Percentiles rank a stretch among this genome's conserved stretches.
These are phyloP conservation scores for Thalassiosira exigua DNA, from an alignment of 352 stramenopile genomes.

Conservation along the genomic window DNA sequence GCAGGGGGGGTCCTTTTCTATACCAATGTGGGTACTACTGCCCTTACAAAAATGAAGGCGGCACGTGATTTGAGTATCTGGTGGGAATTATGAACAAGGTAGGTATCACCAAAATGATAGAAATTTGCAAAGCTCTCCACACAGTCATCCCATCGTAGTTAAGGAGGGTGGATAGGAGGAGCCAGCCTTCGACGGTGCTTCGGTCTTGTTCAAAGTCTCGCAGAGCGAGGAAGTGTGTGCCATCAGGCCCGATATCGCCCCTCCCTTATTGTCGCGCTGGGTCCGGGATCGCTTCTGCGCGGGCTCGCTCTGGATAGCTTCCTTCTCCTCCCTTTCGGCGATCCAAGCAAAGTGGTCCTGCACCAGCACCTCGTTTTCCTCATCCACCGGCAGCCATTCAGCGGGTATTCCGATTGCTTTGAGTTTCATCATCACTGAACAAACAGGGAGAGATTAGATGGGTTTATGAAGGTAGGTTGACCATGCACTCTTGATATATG, in stretches of 20 bases:
- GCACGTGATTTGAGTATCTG: too few species aligned
- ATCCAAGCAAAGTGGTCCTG: constrained; percentile 10
- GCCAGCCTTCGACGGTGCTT: not conserved
- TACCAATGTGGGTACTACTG: too few species aligned
- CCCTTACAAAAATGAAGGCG: too few species aligned
- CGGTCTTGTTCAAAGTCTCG: not conserved
- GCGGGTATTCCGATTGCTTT: constrained; percentile 21
- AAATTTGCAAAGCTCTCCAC: constrained; percentile 3
- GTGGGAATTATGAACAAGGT: too few species aligned
- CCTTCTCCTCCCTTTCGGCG: constrained; percentile 1
- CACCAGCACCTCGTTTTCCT: constrained; percentile 6
- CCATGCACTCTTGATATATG: not conserved
- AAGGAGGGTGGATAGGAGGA: not conserved
- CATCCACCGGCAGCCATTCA: not conserved
- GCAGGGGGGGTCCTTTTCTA: too few species aligned
- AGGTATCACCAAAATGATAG: too few species aligned
- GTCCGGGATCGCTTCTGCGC: not conserved
- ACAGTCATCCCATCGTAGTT: not conserved
- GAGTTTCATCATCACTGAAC: constrained; percentile 19
- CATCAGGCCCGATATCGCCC: constrained; percentile 1
- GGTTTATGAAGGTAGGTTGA: not conserved
- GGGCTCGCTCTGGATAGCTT: not conserved
- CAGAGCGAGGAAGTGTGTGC: not conserved
- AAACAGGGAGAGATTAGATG: not conserved
- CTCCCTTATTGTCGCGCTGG: constrained; percentile 6